Percentiles rank a stretch among this genome's conserved stretches.
These are phyloP conservation scores for Penicillium sp. DNA, from an alignment of 2,329 filamentous ascomycete species.

Conservation along the genomic window DNA sequence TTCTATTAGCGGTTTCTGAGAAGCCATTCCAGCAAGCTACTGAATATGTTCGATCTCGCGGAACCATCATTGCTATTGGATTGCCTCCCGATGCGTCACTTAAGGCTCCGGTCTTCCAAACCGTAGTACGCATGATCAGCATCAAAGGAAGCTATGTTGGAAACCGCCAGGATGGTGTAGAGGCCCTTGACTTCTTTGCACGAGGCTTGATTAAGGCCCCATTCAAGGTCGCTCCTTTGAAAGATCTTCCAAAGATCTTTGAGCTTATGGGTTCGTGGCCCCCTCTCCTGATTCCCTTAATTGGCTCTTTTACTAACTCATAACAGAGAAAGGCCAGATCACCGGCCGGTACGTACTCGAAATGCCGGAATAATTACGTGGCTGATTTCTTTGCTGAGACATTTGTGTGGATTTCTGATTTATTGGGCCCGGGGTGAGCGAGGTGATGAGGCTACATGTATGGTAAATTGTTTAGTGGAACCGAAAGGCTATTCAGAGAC, in stretches of 20 bases:
- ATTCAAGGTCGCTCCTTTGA: constrained; percentile 77
- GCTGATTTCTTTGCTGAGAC: no score
- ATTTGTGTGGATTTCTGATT: no score
- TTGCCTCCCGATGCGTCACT: background rate
- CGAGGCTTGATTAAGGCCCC: constrained; percentile 79
- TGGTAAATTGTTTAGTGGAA: no score
- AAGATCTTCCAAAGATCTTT: constrained; percentile 74
- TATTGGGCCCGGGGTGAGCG: no score
- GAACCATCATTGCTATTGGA: background rate
- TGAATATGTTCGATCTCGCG: background rate
- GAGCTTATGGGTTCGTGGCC: constrained; percentile 57
- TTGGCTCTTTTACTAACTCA: no score
- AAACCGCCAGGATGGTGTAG: constrained; percentile 56
- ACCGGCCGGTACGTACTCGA: no score
- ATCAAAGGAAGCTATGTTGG: constrained; percentile 92
- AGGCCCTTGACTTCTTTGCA: constrained; percentile 84
- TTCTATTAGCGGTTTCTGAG: background rate
- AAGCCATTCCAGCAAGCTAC: background rate
- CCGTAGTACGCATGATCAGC: constrained; percentile 63
- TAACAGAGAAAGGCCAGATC: no score
- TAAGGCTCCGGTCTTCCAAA: background rate
- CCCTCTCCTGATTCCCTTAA: no score
- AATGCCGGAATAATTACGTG: no score
- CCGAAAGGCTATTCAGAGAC: no score
- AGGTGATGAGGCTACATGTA: no score